Percentiles rank a stretch among this genome's conserved stretches.
Evolutionary conservation across 495 filamentous ascomycete genomes (phyloP).

Genomic region (Aspergillus asperescens): DNA sequence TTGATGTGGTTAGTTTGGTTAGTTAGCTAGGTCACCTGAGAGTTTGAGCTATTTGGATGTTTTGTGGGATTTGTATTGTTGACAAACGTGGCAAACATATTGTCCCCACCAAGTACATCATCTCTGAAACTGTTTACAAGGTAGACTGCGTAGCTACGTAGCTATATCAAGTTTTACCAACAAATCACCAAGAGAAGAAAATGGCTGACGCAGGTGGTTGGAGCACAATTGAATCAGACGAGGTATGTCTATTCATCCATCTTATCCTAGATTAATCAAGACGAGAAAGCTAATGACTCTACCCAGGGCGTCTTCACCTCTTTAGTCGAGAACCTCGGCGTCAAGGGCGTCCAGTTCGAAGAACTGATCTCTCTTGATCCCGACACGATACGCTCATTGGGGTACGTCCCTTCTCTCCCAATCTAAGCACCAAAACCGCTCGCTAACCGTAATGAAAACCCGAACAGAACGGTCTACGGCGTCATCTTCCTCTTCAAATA

Average conservation of each 20-base stretch:
- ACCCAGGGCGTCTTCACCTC: conserved; percentile 92
- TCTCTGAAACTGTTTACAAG: not conserved
- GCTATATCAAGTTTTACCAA: not conserved
- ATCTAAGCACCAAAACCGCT: too few relatives aligned
- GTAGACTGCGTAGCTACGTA: not conserved
- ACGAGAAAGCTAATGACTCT: not conserved
- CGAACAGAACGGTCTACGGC: conserved; percentile 73
- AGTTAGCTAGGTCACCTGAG: too few relatives aligned
- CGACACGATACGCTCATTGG: conserved; percentile 66
- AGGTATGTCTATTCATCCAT: conserved; percentile 65
- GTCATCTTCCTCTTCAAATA: conserved; percentile 99
- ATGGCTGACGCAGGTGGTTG: conserved; percentile 54
- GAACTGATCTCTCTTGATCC: conserved; percentile 89
- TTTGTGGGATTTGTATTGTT: too few relatives aligned
- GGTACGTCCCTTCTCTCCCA: conserved; percentile 25
- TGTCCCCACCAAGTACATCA: not conserved
- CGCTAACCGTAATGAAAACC: too few relatives aligned
- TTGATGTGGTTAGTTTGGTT: not conserved
- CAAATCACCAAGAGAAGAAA: not conserved
- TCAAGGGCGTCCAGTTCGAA: conserved; percentile 92
- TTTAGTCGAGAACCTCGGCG: conserved; percentile 83
- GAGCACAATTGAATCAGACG: conserved; percentile 89
- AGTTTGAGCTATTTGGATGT: too few relatives aligned
- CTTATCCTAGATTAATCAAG: too few relatives aligned
- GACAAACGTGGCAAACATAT: not conserved